phyloP scores from a whole-genome alignment of 1,284 basidiomycete genomes.

The Vanrija humicola region DNA sequence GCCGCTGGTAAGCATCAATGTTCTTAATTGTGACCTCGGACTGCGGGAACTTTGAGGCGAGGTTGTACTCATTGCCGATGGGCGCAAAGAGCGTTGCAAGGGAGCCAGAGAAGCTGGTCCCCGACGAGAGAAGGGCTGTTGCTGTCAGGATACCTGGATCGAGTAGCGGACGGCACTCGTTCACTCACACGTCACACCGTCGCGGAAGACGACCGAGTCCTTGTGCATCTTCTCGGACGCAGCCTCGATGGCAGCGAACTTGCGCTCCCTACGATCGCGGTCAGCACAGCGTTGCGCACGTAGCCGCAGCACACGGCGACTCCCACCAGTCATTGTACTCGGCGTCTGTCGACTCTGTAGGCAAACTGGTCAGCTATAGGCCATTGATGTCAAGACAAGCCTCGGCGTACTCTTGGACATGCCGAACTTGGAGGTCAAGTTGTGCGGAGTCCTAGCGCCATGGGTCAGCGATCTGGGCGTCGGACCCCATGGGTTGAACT shows the following conservation, averaged over 20 bases:
- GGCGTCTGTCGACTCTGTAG: slow-evolving; percentile 71
- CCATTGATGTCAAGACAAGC: not conserved
- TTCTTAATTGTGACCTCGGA: slow-evolving; percentile 73
- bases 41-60: slow-evolving; percentile 73
- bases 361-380: not conserved
- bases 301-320: not conserved
- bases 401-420: slow-evolving; percentile 77
- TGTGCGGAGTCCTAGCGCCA: slow-evolving; percentile 67
- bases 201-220: slow-evolving; percentile 82
- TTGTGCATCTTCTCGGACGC: slow-evolving; percentile 86
- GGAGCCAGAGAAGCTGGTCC: slow-evolving; percentile 70
- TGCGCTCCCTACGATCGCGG: slow-evolving; percentile 53
- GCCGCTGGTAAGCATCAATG: slow-evolving; percentile 64
- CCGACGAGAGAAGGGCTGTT: slow-evolving; percentile 73
- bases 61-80: slow-evolving; percentile 73
- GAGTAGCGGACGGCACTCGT: not conserved
- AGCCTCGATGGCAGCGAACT: slow-evolving; percentile 72
- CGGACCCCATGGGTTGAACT: slow-evolving; percentile 10
- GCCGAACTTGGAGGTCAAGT: slow-evolving; percentile 77
- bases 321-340: slow-evolving; percentile 60
- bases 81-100: slow-evolving; percentile 77
- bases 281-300: not conserved
- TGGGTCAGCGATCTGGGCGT: not conserved
- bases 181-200: slow-evolving; percentile 68
- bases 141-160: slow-evolving; percentile 1